These are phyloP conservation scores for Globisporangium cylindrosporum DNA, from an alignment of 352 stramenopile genomes.

Conservation along the genomic window DNA sequence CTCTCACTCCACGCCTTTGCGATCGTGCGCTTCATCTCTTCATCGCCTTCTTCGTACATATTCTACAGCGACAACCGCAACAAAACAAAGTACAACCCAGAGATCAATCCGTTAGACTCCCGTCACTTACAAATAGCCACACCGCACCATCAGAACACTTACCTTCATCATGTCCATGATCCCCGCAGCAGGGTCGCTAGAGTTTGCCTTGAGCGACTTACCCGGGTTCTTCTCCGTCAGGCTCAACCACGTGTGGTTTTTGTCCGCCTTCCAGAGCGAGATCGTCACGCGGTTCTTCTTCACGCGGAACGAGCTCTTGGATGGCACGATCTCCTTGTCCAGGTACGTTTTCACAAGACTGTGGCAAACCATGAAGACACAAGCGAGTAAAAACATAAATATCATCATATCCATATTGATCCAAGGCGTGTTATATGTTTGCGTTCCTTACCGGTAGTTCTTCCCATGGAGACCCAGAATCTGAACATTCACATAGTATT, in stretches of 20 bases:
- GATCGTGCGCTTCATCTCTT: conserved; percentile 89
- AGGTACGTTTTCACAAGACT: conserved; percentile 74
- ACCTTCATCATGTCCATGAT: conserved; percentile 93
- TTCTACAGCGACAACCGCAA: conserved; percentile 32
- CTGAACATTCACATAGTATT: conserved; percentile 16
- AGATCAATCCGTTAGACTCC: not conserved
- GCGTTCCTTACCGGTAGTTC: conserved; percentile 49
- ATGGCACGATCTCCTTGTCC: conserved; percentile 79
- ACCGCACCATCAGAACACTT: conserved; percentile 3
- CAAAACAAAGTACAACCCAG: not conserved
- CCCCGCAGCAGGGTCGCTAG: conserved; percentile 65
- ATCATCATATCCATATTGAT: not conserved
- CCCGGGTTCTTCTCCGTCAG: conserved; percentile 79
- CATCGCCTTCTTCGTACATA: conserved; percentile 88
- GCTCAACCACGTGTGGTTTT: conserved; percentile 78
- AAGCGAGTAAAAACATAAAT: not conserved
- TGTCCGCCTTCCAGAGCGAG: conserved; percentile 70
- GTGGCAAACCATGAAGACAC: not conserved
- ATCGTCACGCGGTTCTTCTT: conserved; percentile 88
- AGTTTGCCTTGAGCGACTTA: conserved; percentile 42
- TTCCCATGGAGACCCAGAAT: conserved; percentile 67
- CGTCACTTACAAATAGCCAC: not conserved
- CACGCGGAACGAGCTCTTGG: conserved; percentile 74
- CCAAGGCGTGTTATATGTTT: not conserved
- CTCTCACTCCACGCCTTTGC: conserved; percentile 87